Evolutionary conservation across 768 basidiomycete species (phyloP).

Genomic region (Mycena belliarum): DNA sequence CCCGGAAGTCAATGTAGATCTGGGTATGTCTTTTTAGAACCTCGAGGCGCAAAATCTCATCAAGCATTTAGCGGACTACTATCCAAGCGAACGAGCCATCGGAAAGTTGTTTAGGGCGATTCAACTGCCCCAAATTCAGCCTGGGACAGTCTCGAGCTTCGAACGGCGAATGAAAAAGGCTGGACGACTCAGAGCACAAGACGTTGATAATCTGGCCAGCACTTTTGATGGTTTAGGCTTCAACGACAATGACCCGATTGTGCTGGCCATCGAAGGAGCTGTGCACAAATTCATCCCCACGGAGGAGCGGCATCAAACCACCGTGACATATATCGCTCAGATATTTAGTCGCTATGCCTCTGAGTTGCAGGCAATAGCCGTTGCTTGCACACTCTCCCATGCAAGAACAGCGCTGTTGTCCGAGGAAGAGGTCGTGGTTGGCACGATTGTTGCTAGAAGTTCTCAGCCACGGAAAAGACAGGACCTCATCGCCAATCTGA

Average conservation of each 20-base stretch:
- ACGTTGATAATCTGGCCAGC: slow-evolving; percentile 26
- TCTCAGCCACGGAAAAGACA: slow-evolving; percentile 56
- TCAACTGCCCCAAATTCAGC: slow-evolving; percentile 42
- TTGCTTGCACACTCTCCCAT: slow-evolving; percentile 46
- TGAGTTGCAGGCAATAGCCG: slow-evolving; percentile 51
- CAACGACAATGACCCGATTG: slow-evolving; percentile 22
- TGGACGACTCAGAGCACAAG: slow-evolving; percentile 13
- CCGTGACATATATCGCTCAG: slow-evolving; percentile 30
- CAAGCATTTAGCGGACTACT: slow-evolving; percentile 36
- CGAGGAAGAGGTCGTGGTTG: slow-evolving; percentile 66
- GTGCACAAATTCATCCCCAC: slow-evolving; percentile 33
- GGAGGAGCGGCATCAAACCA: slow-evolving; percentile 22
- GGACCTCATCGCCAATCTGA: slow-evolving; percentile 54
- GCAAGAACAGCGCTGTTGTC: slow-evolving; percentile 44
- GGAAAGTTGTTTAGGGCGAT: slow-evolving; percentile 65
- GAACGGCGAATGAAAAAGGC: slow-evolving; percentile 21
- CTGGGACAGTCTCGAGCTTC: slow-evolving; percentile 13
- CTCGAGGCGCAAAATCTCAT: neutral
- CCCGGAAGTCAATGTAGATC: slow-evolving; percentile 50
- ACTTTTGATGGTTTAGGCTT: slow-evolving; percentile 22
- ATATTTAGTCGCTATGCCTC: slow-evolving; percentile 45
- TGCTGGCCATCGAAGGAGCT: slow-evolving; percentile 29
- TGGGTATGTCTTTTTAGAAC: neutral
- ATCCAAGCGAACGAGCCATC: slow-evolving; percentile 55
- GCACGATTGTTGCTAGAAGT: slow-evolving; percentile 65